Percentiles rank a stretch among this genome's conserved stretches.
These are phyloP conservation scores for Lepiota venenata DNA, from an alignment of 768 basidiomycete genomes.

Conservation along the genomic window DNA sequence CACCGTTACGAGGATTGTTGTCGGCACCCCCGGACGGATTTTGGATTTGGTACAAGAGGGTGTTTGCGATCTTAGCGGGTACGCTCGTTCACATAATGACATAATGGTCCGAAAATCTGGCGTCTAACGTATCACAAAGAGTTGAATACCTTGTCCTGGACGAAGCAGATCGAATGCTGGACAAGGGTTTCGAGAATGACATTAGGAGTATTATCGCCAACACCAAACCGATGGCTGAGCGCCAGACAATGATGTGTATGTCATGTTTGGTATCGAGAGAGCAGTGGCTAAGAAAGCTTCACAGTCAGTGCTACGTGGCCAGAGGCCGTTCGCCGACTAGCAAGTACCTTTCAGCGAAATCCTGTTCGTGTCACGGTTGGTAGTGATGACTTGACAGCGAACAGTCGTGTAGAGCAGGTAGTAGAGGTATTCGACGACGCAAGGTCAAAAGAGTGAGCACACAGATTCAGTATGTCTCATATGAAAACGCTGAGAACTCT, in stretches of 20 bases:
- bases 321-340: constrained; percentile 85
- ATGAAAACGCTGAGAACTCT: background rate
- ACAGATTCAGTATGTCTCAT: background rate
- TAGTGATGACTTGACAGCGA: constrained; percentile 91
- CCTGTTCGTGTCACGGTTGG: constrained; percentile 94
- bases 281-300: background rate
- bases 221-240: constrained; percentile 60
- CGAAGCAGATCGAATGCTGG: constrained; percentile 98
- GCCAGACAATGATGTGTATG: constrained; percentile 95
- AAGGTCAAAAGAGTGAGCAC: constrained; percentile 79
- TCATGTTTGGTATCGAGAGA: constrained; percentile 16
- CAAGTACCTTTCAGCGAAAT: constrained; percentile 79
- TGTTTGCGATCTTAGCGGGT: constrained; percentile 77
- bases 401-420: constrained; percentile 87
- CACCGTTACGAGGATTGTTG: constrained; percentile 68
- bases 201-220: constrained; percentile 85
- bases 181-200: constrained; percentile 98
- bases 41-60: constrained; percentile 91
- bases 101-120: background rate
- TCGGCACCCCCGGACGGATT: constrained; percentile 93
- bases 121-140: constrained; percentile 30
- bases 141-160: constrained; percentile 93
- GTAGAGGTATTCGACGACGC: constrained; percentile 91
- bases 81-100: constrained; percentile 30
- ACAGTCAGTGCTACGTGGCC: constrained; percentile 99